A percentile compares a stretch with the other conserved stretches of the same genome.
These are phyloP conservation scores for Phlebiopsis gigantea DNA, from an alignment of 768 basidiomycete genomes.

Conservation along the genomic window DNA sequence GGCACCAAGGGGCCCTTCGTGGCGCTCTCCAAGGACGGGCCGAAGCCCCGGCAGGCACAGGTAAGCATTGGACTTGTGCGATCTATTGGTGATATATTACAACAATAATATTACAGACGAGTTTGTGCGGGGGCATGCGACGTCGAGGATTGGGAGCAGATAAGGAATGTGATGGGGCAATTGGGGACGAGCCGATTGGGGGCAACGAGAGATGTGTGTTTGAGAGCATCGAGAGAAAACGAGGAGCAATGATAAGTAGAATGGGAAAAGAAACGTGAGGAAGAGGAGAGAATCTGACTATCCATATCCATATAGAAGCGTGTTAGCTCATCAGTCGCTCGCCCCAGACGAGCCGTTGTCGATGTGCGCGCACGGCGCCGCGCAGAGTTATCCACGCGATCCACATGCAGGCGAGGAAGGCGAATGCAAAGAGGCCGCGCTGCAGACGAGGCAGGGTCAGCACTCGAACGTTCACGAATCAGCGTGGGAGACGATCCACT, in stretches of 20 bases:
- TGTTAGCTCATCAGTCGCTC: constrained; percentile 64
- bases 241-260: background rate
- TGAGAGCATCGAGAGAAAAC: background rate
- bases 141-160: background rate
- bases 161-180: too few species aligned
- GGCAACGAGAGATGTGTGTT: background rate
- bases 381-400: constrained; percentile 54
- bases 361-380: constrained; percentile 70
- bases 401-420: constrained; percentile 54
- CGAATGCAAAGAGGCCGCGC: constrained; percentile 45
- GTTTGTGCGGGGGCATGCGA: background rate
- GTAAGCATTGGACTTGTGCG: too few species aligned
- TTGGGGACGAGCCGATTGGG: too few species aligned
- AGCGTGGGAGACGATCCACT: background rate
- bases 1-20: too few species aligned
- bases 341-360: constrained; percentile 74
- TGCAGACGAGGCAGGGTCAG: background rate
- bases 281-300: background rate
- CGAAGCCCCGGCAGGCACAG: too few species aligned
- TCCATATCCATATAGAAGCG: background rate
- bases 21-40: too few species aligned
- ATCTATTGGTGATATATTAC: constrained; percentile 2
- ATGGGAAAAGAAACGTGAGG: background rate
- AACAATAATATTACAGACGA: constrained; percentile 6
- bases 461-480: background rate